A percentile compares a stretch with the other conserved stretches of the same genome.
Evolutionary conservation across 2,329 filamentous ascomycete genomes (phyloP).

Genomic region (Neopestalotiopsis rosae): DNA sequence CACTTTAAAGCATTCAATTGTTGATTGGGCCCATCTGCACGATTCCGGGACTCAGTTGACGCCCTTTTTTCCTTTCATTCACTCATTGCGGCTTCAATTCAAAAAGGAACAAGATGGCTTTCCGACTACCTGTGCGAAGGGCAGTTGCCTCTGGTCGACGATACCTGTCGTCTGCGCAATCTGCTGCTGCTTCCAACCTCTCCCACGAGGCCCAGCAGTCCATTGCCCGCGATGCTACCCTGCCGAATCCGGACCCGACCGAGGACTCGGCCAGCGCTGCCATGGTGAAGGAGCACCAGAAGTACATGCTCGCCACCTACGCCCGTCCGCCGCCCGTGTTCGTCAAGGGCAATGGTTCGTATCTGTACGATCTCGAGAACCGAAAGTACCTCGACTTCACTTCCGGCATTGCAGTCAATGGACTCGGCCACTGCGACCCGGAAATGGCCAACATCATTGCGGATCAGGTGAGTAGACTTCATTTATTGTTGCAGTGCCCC

Average conservation of each 20-base stretch:
- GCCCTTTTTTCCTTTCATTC: no score
- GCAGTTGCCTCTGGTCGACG: constrained; percentile 26
- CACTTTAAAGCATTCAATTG: not conserved
- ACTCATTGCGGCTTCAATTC: constrained; percentile 3
- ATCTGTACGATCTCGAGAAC: constrained; percentile 90
- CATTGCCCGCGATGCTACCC: constrained; percentile 32
- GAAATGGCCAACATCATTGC: constrained; percentile 77
- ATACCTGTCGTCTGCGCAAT: constrained; percentile 30
- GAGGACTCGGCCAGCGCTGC: constrained; percentile 60
- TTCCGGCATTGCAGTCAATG: constrained; percentile 93
- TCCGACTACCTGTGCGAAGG: constrained; percentile 30
- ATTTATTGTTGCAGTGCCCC: not conserved
- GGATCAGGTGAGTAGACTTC: constrained; percentile 65
- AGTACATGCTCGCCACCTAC: constrained; percentile 97
- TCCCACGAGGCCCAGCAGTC: constrained; percentile 30
- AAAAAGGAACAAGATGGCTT: constrained; percentile 28
- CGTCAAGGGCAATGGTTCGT: constrained; percentile 83
- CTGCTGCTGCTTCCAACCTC: constrained; percentile 30
- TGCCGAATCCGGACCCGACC: constrained; percentile 37
- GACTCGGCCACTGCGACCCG: constrained; percentile 86
- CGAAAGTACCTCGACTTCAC: constrained; percentile 93
- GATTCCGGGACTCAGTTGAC: not conserved
- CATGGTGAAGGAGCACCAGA: constrained; percentile 76
- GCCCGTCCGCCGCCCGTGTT: constrained; percentile 90
- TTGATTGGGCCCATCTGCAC: not conserved